Conservation (phyloP, 345 rosid genomes). For the Populus euphratica region DNA sequence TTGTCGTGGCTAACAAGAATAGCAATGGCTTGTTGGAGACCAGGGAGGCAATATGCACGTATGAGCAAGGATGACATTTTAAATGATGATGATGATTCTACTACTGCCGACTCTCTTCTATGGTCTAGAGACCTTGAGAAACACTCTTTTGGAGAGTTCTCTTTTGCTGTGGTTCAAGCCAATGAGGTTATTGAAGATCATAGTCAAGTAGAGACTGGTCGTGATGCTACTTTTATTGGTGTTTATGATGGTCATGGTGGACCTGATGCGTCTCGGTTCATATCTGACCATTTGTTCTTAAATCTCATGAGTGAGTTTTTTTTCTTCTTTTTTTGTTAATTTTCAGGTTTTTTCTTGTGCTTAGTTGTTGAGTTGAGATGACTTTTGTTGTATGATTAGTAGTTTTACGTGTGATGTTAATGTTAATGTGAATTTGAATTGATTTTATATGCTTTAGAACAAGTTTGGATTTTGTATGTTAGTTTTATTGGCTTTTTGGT, state of each 20-base stretch:
- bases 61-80: conserved; percentile 64
- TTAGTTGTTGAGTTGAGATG: not conserved
- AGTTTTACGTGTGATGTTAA: not conserved
- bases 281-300: conserved; percentile 72
- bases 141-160: conserved; percentile 75
- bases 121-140: conserved; percentile 85
- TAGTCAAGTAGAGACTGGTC: conserved; percentile 75
- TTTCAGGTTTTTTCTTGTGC: not conserved
- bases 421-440: not conserved
- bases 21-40: conserved; percentile 71
- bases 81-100: conserved; percentile 28
- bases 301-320: conserved; percentile 63
- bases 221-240: conserved; percentile 67
- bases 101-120: conserved; percentile 44
- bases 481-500: not conserved
- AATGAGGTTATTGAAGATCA: conserved; percentile 84
- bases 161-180: conserved; percentile 83
- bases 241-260: conserved; percentile 98
- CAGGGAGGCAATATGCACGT: conserved; percentile 67
- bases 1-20: conserved; percentile 68
- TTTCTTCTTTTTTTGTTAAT: not conserved
- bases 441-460: not conserved
- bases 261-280: conserved; percentile 77
- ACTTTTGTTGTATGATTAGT: not conserved
- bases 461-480: not conserved